phyloP scores from a whole-genome alignment of 1,284 basidiomycete species.

The Somion occarium region DNA sequence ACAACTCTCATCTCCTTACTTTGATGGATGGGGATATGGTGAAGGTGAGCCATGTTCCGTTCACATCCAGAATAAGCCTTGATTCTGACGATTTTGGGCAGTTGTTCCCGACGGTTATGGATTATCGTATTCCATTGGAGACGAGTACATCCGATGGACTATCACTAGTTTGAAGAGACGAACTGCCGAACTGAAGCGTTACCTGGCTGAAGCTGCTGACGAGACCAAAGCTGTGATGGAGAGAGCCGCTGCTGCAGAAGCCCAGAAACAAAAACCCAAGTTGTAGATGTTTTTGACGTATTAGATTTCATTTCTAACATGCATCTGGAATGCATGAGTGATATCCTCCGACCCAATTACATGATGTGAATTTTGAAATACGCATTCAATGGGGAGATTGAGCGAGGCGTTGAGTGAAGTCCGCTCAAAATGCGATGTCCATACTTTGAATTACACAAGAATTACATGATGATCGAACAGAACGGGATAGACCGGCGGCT shows the following conservation, averaged over 20 bases:
- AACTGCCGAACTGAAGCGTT: constrained; percentile 64
- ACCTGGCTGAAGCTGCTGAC: constrained; percentile 74
- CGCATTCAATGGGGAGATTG: not conserved
- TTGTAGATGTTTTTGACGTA: not conserved
- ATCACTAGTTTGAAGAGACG: constrained; percentile 78
- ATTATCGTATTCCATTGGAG: constrained; percentile 88
- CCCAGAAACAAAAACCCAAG: constrained; percentile 13
- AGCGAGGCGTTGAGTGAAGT: no score
- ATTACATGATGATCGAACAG: no score
- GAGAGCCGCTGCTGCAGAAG: constrained; percentile 39
- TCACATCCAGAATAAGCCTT: constrained; percentile 1
- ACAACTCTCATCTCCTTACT: constrained; percentile 77
- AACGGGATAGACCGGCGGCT: not conserved
- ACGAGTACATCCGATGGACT: constrained; percentile 87
- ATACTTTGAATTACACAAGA: no score
- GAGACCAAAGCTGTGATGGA: constrained; percentile 77
- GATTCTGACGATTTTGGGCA: constrained; percentile 23
- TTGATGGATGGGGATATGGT: constrained; percentile 97
- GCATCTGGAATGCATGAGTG: no score
- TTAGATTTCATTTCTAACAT: no score
- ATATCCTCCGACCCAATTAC: no score
- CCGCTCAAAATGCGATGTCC: no score
- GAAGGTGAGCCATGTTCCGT: constrained; percentile 56
- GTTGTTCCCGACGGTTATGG: constrained; percentile 94
- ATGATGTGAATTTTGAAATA: not conserved